Conservation (phyloP, 352 stramenopile species). For the Globisporangium barbulae region DNA sequence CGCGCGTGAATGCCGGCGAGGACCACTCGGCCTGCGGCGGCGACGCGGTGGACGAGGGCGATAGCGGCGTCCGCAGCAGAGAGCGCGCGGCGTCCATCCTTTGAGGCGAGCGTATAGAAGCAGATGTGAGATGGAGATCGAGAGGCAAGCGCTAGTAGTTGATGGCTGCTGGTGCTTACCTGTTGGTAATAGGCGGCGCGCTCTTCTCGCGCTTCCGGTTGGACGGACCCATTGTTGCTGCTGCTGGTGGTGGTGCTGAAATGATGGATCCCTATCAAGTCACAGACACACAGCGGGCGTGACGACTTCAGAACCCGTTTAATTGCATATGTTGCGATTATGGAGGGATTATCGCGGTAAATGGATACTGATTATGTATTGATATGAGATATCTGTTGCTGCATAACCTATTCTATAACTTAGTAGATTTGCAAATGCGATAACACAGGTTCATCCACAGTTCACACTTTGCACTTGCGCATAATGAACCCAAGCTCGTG, state of each 20-base stretch:
- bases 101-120: background rate
- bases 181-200: background rate
- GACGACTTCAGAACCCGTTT: background rate
- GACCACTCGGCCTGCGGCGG: conserved; percentile 26
- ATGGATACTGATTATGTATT: background rate
- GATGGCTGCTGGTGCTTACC: background rate
- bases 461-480: conserved; percentile 2
- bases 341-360: too few relatives aligned
- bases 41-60: conserved; percentile 10
- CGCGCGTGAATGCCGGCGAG: conserved; percentile 35
- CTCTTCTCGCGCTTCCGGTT: conserved; percentile 11
- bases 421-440: background rate
- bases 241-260: background rate
- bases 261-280: conserved; percentile 7
- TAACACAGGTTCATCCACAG: background rate
- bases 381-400: background rate
- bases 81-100: conserved; percentile 32
- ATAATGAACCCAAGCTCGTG: conserved; percentile 7
- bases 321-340: background rate
- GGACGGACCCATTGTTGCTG: conserved; percentile 11
- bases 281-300: too few relatives aligned
- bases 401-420: conserved; percentile 1
- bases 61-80: conserved; percentile 23
- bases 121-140: background rate
- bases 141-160: background rate